phyloP scores from a whole-genome alignment of 768 basidiomycete genomes.

The Asterophora parasitica region DNA sequence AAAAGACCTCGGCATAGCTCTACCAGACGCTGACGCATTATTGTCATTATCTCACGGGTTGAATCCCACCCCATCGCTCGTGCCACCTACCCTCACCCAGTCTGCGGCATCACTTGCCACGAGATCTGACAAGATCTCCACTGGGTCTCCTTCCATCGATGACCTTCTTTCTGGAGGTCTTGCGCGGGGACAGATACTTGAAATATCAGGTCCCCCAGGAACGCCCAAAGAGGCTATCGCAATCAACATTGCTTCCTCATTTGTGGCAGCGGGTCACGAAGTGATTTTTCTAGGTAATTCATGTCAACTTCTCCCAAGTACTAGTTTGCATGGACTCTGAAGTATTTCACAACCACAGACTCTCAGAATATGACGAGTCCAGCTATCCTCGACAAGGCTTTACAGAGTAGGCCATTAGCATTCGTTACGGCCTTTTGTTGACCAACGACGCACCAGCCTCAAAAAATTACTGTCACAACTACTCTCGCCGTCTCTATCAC shows the following conservation, averaged over 20 bases:
- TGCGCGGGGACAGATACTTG: slow-evolving; percentile 55
- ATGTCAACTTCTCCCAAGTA: slow-evolving; percentile 9
- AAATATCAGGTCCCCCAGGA: slow-evolving; percentile 76
- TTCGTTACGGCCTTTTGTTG: background rate
- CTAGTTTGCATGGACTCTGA: background rate
- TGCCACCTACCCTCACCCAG: slow-evolving; percentile 42
- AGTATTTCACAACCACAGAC: slow-evolving; percentile 28
- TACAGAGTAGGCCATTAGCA: slow-evolving; percentile 27
- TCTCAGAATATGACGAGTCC: slow-evolving; percentile 40
- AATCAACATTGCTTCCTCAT: slow-evolving; percentile 42
- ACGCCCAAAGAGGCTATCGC: slow-evolving; percentile 57
- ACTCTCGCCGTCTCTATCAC: slow-evolving; percentile 31
- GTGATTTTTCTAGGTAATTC: slow-evolving; percentile 62
- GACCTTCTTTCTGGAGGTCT: slow-evolving; percentile 61
- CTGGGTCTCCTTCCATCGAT: slow-evolving; percentile 49
- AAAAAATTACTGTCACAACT: slow-evolving; percentile 15
- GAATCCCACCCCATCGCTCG: slow-evolving; percentile 9
- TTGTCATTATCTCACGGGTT: slow-evolving; percentile 36
- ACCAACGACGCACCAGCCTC: slow-evolving; percentile 8
- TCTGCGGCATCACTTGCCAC: slow-evolving; percentile 44
- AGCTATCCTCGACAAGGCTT: slow-evolving; percentile 21
- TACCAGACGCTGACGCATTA: slow-evolving; percentile 41
- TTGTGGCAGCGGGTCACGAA: slow-evolving; percentile 43
- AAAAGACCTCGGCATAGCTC: slow-evolving; percentile 47
- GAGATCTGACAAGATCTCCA: slow-evolving; percentile 28